These are phyloP conservation scores for Plasmodium blacklocki DNA, from an alignment of 169 alveolate species.

Conservation along the genomic window DNA sequence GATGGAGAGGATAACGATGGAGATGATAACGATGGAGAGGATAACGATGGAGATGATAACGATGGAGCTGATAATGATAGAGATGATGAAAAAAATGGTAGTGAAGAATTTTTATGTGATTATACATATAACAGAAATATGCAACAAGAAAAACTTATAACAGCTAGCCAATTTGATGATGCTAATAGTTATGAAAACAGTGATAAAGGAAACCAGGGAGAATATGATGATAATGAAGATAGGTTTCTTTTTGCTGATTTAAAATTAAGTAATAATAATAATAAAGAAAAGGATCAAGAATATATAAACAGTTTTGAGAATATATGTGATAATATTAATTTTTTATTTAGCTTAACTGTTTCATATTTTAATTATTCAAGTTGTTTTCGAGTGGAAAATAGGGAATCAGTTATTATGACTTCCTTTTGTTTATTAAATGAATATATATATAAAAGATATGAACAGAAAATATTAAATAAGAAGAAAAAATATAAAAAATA, in stretches of 20 bases:
- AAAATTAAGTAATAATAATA: conserved; percentile 9
- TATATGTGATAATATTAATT: conserved; percentile 43
- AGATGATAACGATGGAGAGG: not conserved
- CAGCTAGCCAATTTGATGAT: no score
- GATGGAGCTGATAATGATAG: not conserved
- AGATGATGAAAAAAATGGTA: not conserved
- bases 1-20: not conserved
- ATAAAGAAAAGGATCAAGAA: conserved; percentile 2
- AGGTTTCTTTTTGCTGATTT: conserved; percentile 16
- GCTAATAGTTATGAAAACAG: not conserved
- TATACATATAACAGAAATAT: no score
- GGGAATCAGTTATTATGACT: conserved; percentile 69
- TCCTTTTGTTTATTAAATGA: conserved; percentile 75
- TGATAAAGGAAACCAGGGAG: not conserved
- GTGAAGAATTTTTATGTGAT: not conserved
- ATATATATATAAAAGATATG: conserved; percentile 64
- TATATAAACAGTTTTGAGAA: conserved; percentile 19
- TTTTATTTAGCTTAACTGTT: conserved; percentile 54
- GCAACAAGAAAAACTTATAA: no score
- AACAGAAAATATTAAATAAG: conserved; percentile 42
- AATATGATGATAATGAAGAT: conserved; percentile 17
- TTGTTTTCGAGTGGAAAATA: conserved; percentile 29
- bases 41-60: not conserved
- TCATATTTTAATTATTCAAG: conserved; percentile 62
- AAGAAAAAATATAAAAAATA: conserved; percentile 43